These are phyloP conservation scores for Saprolegnia parasitica DNA, from an alignment of 352 stramenopile species.

Conservation along the genomic window DNA sequence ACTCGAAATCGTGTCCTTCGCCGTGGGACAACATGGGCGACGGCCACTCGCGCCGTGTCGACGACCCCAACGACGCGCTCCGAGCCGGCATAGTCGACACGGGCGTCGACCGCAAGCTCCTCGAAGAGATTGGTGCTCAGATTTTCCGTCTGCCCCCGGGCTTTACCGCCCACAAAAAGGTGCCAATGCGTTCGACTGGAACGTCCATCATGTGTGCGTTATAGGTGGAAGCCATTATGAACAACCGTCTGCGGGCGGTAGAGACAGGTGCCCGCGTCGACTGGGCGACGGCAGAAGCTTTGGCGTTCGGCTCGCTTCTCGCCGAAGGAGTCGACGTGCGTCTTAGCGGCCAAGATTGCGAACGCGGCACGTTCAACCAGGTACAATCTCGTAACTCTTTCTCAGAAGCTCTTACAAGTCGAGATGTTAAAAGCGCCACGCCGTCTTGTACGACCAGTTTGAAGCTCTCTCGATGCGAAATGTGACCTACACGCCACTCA, in stretches of 20 bases:
- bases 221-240: constrained; percentile 73
- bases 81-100: constrained; percentile 31
- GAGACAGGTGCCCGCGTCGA: constrained; percentile 80
- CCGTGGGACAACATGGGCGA: constrained; percentile 73
- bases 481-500: constrained; percentile 93
- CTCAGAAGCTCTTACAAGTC: no score
- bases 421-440: constrained; percentile 53
- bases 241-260: constrained; percentile 69
- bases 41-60: constrained; percentile 27
- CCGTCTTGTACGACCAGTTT: constrained; percentile 84
- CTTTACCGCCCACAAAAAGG: constrained; percentile 81
- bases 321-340: constrained; percentile 77
- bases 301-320: constrained; percentile 84
- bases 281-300: constrained; percentile 83
- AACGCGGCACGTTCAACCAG: constrained; percentile 86
- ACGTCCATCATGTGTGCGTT: not conserved
- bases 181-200: not conserved
- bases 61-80: not conserved
- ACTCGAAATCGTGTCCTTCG: constrained; percentile 60
- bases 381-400: constrained; percentile 37
- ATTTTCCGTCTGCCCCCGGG: constrained; percentile 74
- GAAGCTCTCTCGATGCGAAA: constrained; percentile 69
- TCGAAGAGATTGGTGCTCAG: constrained; percentile 68
- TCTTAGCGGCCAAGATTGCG: constrained; percentile 82
- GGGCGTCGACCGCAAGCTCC: constrained; percentile 63